These are phyloP conservation scores for Endogone sp. DNA, from an alignment of 192 early-diverging fungal genomes.

Conservation along the genomic window DNA sequence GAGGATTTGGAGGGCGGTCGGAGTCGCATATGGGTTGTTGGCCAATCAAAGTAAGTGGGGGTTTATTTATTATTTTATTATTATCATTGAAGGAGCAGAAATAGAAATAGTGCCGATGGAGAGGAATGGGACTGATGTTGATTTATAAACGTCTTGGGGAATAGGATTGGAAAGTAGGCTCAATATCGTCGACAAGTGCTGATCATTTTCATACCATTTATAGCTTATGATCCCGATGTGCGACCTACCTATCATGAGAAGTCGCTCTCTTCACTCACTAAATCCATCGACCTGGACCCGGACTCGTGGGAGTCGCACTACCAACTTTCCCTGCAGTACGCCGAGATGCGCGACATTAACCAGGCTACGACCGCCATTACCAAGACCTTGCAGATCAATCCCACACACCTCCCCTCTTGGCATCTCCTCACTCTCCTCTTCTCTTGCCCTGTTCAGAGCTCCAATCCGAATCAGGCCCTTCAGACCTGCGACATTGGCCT, in stretches of 20 bases:
- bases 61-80: not conserved
- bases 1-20: constrained; percentile 22
- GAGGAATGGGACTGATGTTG: too few species aligned
- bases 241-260: constrained; percentile 58
- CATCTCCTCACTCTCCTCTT: constrained; percentile 66
- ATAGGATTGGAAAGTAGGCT: constrained; percentile 19
- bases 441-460: constrained; percentile 54
- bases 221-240: constrained; percentile 56
- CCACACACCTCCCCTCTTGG: constrained; percentile 64
- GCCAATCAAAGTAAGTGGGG: constrained; percentile 33
- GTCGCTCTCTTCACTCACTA: constrained; percentile 48
- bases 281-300: constrained; percentile 48
- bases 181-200: not conserved
- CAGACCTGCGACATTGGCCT: constrained; percentile 60
- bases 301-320: constrained; percentile 56
- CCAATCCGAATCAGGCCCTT: constrained; percentile 55
- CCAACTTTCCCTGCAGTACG: constrained; percentile 65
- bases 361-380: constrained; percentile 51
- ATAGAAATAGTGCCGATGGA: constrained; percentile 19
- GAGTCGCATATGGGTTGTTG: constrained; percentile 31
- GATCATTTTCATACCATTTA: not conserved
- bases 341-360: constrained; percentile 57
- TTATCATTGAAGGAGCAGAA: too few species aligned
- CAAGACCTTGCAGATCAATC: constrained; percentile 47
- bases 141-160: too few species aligned